Base-by-base conservation (phyloP, 164 flowering plant species). In the Nelumbo lutea region DNA sequence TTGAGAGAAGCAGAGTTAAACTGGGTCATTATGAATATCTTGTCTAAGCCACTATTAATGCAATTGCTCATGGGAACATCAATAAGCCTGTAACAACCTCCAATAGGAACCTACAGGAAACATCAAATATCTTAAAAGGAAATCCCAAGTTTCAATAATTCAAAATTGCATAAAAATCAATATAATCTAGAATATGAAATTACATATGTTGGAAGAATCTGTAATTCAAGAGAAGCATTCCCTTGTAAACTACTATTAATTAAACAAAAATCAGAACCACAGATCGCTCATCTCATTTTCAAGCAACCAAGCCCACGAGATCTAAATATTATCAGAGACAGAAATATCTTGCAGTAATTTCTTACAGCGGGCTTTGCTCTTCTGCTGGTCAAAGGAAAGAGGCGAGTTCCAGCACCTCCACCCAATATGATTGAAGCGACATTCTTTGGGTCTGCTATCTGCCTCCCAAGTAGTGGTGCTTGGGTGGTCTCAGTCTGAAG, bases 11-110 rank as follows among this genome's bases (percentile, higher is more conserved):
- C 86, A 68, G 97, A 95, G 70, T 95, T 95, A 81, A 84, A 95
- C 75, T 95, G 98, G 42, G 98, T 95, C 42, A 95, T 80, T 62
- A 92, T 85, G 76, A 75, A 95, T 7, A 95, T 86, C 81, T 91
- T 95, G 87, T 91, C 86, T 59, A 95, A 86, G 52, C 91, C 89
- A 74, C 97, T 90, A 81, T 92, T 95, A 66, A 95, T 89, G 79
- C 97, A 90, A 79, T 95, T 95, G 82, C 97, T 95, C 97, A 91
- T 91, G 9, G 97, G 98, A 42, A 95, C 90, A 72, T 95, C 98
- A 67, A 95, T 90, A 42, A 95, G 94, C 82, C 88, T 83, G 67
- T 92, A 92, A 79, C 96, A 90, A 43, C 98, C 98, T 47, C 96
- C 97, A 62, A 95, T 86, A 9, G 98, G 97, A 53, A 95, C 97